Base-by-base conservation (phyloP, 805 yeast species). In the Spathaspora sp. region DNA sequence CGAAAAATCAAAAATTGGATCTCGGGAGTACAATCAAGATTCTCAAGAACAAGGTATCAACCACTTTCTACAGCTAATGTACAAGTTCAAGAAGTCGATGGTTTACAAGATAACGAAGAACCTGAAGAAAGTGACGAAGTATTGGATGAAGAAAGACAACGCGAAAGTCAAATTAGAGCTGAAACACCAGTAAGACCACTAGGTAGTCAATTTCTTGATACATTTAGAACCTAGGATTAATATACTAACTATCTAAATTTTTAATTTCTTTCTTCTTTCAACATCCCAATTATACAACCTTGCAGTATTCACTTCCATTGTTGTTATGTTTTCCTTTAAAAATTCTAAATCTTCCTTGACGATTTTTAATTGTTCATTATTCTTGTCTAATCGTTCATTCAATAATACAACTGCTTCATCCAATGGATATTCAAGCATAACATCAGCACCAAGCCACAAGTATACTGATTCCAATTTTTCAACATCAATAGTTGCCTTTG, bases 391-490 rank as follows among this genome's bases (percentile, higher is more conserved):
- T 65, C 93, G 83, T 39, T 77, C 76, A 11, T 73, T 62, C 51
- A 94, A 72, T 58, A 94, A 75, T 35, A 76, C 85, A 46, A 84
- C 79, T 1, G 99, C 99, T 66, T 94, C 99, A 39, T 80, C 87
- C 23, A 90, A 73, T 12, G 97, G 92, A 63, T 93, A 94, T 65
- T 94, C 98, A 63, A 94, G 76, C 98, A 94, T 93, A 8, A 93
- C 92, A 60, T 91, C 96, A 0, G 99, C 99, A 10, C 99, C 99
- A n/a, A 94, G 77, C 99, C 99, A 94, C 46, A 94, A 75, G 56
- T 83, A 83, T 1, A 94, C 98, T 1, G 72, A 66, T 23, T 79
- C 68, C 48, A 79, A 64, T 28, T 79, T 80, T 35, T 83, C 77
- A 5, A 82, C 74, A 40, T 81, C 82, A 31, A 94, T 76, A 38